A percentile compares a stretch with the other conserved stretches of the same genome.
phyloP scores from a whole-genome alignment of 1,139 yeast genomes.

The Suhomyces wounanorum region DNA sequence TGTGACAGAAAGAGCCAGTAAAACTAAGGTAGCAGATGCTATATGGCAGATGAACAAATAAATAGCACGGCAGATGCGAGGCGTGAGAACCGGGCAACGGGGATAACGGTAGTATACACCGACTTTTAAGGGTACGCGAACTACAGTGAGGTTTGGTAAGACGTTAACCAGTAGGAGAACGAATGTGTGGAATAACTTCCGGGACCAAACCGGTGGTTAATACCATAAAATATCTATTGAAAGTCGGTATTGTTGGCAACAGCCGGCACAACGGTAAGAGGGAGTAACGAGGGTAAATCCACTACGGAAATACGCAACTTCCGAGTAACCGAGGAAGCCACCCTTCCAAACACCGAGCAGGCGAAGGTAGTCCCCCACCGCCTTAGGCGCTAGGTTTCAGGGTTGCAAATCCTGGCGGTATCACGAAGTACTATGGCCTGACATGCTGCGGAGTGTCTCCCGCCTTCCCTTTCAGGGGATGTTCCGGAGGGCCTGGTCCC shows the following conservation, averaged over 20 bases:
- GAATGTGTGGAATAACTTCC: background rate
- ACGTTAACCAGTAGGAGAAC: background rate
- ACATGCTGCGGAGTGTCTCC: constrained; percentile 2
- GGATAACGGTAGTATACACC: constrained; percentile 1
- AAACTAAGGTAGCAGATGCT: background rate
- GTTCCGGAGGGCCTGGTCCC: background rate
- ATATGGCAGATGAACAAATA: constrained; percentile 2
- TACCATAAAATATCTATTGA: background rate
- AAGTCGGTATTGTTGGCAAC: constrained; percentile 2
- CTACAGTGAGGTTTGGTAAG: background rate
- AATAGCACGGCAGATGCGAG: constrained; percentile 5
- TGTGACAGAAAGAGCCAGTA: background rate
- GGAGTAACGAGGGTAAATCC: constrained; percentile 4
- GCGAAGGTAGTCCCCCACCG: background rate
- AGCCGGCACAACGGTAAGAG: constrained; percentile 2
- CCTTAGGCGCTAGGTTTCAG: background rate
- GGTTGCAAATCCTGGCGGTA: constrained; percentile 2
- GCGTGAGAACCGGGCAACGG: constrained; percentile 5
- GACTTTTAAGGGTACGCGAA: background rate
- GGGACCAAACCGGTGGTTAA: background rate
- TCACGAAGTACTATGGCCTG: background rate
- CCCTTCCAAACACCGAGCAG: constrained; percentile 1
- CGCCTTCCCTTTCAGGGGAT: background rate
- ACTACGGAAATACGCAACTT: constrained; percentile 4
- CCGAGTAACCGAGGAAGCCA: constrained; percentile 3